phyloP scores from a whole-genome alignment of 2,329 filamentous ascomycete genomes.

The Xylariaceae sp. region DNA sequence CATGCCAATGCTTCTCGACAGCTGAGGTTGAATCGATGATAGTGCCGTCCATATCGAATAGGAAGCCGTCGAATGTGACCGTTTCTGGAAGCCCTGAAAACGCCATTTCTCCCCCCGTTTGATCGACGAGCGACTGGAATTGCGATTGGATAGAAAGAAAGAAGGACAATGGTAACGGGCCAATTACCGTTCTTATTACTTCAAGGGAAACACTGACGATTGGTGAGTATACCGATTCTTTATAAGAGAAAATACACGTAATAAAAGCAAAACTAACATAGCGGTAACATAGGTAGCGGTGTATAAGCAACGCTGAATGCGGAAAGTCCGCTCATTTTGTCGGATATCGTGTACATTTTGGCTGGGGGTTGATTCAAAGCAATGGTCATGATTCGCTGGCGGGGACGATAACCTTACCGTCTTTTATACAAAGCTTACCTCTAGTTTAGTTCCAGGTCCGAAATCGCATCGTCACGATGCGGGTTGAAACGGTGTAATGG shows the following conservation, averaged over 20 bases:
- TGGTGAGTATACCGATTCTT: not conserved
- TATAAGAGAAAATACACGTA: not conserved
- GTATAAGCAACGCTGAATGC: constrained; percentile 5
- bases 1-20: constrained; percentile 71
- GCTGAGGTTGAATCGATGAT: constrained; percentile 77
- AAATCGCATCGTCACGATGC: not conserved
- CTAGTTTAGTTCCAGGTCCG: not conserved
- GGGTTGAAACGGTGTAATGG: not conserved
- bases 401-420: not conserved
- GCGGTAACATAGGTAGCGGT: not conserved
- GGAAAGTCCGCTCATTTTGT: constrained; percentile 15
- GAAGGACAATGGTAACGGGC: not conserved
- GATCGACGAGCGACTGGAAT: not conserved
- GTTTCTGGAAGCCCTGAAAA: constrained; percentile 42
- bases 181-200: not conserved
- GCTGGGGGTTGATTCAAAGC: not conserved
- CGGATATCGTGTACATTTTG: too few relatives aligned
- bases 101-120: constrained; percentile 20
- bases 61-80: constrained; percentile 49
- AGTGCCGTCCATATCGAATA: constrained; percentile 77
- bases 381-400: not conserved
- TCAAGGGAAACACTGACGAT: not conserved
- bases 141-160: not conserved
- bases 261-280: not conserved
- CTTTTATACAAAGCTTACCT: not conserved